These are phyloP conservation scores for Syzygium aqueum DNA, from an alignment of 345 rosid species.

Conservation along the genomic window DNA sequence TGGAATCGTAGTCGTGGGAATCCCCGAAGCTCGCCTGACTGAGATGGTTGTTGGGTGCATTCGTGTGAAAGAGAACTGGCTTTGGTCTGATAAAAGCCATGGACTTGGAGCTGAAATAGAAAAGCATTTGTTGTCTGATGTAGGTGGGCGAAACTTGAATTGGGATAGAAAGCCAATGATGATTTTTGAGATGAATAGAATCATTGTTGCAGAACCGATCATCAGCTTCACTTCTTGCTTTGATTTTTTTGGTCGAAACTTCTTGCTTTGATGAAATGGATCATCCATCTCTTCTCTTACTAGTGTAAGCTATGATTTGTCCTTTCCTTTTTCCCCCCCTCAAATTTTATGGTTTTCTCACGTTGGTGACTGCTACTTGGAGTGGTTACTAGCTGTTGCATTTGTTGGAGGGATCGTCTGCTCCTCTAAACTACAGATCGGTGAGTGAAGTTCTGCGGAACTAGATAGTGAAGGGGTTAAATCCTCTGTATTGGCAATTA, in stretches of 20 bases:
- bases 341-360: no score
- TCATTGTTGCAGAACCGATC: no score
- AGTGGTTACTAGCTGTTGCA: no score
- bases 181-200: no score
- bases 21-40: constrained; percentile 45
- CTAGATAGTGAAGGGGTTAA: background rate
- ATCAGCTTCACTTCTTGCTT: no score
- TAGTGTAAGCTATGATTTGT: no score
- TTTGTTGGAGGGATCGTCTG: constrained; percentile 60
- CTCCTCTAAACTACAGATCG: constrained; percentile 84
- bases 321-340: no score
- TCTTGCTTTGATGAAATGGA: background rate
- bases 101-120: background rate
- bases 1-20: constrained; percentile 50
- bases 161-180: no score
- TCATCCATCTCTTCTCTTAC: background rate
- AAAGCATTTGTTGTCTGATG: constrained; percentile 30
- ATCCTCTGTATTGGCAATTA: background rate
- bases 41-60: constrained; percentile 82
- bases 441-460: constrained; percentile 19
- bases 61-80: constrained; percentile 5
- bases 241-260: no score
- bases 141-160: no score
- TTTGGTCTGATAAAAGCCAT: constrained; percentile 38
- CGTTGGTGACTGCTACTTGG: constrained; percentile 19